Conservation (phyloP, 495 filamentous ascomycete species). For the Aspergillus indologenus region DNA sequence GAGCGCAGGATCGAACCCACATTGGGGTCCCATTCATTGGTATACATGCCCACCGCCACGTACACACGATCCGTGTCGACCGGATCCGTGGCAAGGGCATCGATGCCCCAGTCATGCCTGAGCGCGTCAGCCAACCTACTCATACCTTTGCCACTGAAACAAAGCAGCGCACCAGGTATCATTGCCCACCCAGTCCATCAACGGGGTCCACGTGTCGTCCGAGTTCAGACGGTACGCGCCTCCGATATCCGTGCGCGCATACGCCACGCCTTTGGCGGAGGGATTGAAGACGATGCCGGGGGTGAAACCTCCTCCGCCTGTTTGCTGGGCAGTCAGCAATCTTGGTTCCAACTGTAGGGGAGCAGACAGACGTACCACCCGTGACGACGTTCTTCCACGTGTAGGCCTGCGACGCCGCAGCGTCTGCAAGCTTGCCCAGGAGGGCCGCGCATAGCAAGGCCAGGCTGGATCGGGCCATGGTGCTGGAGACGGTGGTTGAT, state of each 20-base stretch:
- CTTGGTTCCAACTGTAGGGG: background rate
- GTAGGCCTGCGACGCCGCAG: conserved; percentile 15
- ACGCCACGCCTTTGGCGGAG: conserved; percentile 12
- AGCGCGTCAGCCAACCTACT: too few species aligned
- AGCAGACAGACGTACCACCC: conserved; percentile 10
- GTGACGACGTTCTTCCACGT: conserved; percentile 19
- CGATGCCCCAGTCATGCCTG: conserved; percentile 18
- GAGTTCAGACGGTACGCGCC: conserved; percentile 19
- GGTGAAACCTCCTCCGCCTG: conserved; percentile 16
- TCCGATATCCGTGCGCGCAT: conserved; percentile 17
- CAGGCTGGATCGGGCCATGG: background rate
- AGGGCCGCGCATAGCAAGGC: conserved; percentile 1
- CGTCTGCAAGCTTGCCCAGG: conserved; percentile 5
- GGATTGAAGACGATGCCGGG: conserved; percentile 18
- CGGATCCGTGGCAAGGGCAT: conserved; percentile 15
- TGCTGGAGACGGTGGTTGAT: background rate
- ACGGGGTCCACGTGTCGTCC: conserved; percentile 16
- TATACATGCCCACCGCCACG: conserved; percentile 18
- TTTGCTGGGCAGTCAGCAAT: background rate
- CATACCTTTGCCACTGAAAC: background rate
- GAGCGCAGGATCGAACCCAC: conserved; percentile 16
- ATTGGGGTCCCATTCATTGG: conserved; percentile 16
- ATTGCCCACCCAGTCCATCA: conserved; percentile 11
- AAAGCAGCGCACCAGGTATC: conserved; percentile 8
- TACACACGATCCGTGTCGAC: conserved; percentile 15